phyloP scores from a whole-genome alignment of 2,329 filamentous ascomycete species.

The Fusarium nematophilum region DNA sequence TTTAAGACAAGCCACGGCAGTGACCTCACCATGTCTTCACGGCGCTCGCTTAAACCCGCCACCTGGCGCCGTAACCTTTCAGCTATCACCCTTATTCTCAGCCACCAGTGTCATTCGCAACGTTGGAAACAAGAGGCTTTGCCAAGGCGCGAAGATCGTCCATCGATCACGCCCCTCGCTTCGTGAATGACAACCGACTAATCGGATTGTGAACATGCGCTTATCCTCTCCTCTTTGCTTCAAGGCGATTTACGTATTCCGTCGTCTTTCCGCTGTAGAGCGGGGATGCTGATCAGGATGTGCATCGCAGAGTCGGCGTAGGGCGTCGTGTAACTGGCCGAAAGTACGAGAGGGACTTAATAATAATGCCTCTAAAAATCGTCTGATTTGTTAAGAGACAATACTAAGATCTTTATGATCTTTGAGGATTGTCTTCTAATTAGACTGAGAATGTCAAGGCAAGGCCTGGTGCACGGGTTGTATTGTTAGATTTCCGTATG shows the following conservation, averaged over 20 bases:
- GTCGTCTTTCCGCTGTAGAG: constrained; percentile 5
- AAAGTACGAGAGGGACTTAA: too few species aligned
- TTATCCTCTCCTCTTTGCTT: constrained; percentile 1
- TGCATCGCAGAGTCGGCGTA: background rate
- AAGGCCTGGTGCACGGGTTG: too few species aligned
- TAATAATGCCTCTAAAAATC: too few species aligned
- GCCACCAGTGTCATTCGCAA: background rate
- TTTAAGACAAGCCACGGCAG: background rate
- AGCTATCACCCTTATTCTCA: background rate
- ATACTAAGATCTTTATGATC: too few species aligned
- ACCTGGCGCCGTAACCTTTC: background rate
- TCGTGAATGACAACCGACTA: background rate
- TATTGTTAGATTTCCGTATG: too few species aligned
- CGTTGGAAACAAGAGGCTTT: background rate
- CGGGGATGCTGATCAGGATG: background rate
- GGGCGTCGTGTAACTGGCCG: too few species aligned
- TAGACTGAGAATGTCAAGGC: too few species aligned
- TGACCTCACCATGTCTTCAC: constrained; percentile 8
- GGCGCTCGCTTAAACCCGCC: background rate
- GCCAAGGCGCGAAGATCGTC: constrained; percentile 33
- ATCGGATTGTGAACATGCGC: constrained; percentile 13
- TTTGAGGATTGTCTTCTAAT: too few species aligned
- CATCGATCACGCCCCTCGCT: constrained; percentile 5
- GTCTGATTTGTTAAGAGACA: too few species aligned
- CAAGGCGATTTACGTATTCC: constrained; percentile 2